Percentiles rank a stretch among this genome's conserved stretches.
Conservation (phyloP, 2,329 filamentous ascomycete genomes). For the Setomelanomma holmii region DNA sequence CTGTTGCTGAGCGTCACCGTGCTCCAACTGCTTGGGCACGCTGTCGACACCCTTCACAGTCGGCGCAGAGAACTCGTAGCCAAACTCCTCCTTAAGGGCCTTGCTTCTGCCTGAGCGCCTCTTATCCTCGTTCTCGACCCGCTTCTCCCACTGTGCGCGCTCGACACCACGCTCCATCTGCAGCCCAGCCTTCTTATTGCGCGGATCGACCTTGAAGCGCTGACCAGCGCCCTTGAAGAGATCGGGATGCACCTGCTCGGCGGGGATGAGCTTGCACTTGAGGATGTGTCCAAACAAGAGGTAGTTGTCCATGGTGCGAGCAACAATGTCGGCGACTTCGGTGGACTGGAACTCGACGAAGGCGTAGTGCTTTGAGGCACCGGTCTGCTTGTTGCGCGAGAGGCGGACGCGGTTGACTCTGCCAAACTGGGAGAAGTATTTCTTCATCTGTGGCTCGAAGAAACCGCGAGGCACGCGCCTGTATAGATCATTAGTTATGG, state of each 20-base stretch:
- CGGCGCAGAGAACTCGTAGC: slow-evolving; percentile 82
- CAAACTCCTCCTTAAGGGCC: slow-evolving; percentile 78
- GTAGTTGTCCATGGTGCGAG: slow-evolving; percentile 97
- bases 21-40: slow-evolving; percentile 40
- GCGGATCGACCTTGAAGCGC: slow-evolving; percentile 86
- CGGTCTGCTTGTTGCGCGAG: slow-evolving; percentile 90
- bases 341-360: slow-evolving; percentile 85
- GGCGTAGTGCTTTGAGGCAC: slow-evolving; percentile 89
- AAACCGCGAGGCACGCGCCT: slow-evolving; percentile 90
- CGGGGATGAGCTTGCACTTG: slow-evolving; percentile 80
- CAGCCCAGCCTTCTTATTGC: slow-evolving; percentile 83
- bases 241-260: slow-evolving; percentile 78
- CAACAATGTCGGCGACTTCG: slow-evolving; percentile 88
- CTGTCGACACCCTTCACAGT: slow-evolving; percentile 69
- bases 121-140: slow-evolving; percentile 74
- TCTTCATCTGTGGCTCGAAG: slow-evolving; percentile 94
- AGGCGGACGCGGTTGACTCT: slow-evolving; percentile 79
- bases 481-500: slow-evolving; percentile 10
- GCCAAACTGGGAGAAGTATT: slow-evolving; percentile 95
- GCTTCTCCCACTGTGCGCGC: slow-evolving; percentile 79
- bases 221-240: slow-evolving; percentile 91
- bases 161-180: slow-evolving; percentile 75
- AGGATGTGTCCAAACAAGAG: slow-evolving; percentile 93
- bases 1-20: slow-evolving; percentile 34
- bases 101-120: slow-evolving; percentile 72